These are phyloP conservation scores for Acacia concinna DNA, from an alignment of 331 rosid genomes.

Conservation along the genomic window DNA sequence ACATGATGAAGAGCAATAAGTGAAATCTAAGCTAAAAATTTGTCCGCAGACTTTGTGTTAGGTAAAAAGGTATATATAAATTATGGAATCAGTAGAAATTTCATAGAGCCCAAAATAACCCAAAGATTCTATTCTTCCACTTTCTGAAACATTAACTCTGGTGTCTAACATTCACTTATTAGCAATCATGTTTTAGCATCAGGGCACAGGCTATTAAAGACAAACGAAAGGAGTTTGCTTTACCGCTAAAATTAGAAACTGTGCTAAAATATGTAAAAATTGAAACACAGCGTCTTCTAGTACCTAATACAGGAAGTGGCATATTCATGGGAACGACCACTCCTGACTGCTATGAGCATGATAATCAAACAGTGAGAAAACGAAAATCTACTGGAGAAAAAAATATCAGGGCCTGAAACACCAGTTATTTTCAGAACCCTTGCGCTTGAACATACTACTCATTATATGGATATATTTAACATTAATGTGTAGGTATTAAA, in stretches of 20 bases:
- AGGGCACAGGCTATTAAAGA: conserved; percentile 20
- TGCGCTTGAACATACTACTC: not conserved
- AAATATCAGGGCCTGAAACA: not conserved
- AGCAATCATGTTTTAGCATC: conserved; percentile 32
- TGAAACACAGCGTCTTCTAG: not conserved
- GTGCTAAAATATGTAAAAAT: not conserved
- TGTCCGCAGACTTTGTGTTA: conserved; percentile 22
- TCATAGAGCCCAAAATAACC: conserved; percentile 20
- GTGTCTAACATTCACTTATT: conserved; percentile 33
- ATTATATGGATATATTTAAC: too few relatives aligned
- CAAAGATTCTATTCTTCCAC: conserved; percentile 34
- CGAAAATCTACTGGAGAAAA: not conserved
- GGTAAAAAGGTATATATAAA: conserved; percentile 2
- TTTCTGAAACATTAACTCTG: conserved; percentile 13
- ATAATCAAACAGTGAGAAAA: conserved; percentile 10
- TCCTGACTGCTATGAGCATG: conserved; percentile 1
- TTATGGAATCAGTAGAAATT: conserved; percentile 26
- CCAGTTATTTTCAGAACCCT: not conserved
- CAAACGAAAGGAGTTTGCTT: conserved; percentile 14
- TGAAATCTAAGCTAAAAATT: conserved; percentile 29
- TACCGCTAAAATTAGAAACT: conserved; percentile 14
- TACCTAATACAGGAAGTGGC: not conserved
- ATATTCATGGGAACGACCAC: conserved; percentile 8
- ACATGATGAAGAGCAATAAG: conserved; percentile 15
- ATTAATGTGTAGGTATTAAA: too few relatives aligned